phyloP scores from a whole-genome alignment of 2,329 filamentous ascomycete genomes.

The Colletotrichum neosansevieriae region DNA sequence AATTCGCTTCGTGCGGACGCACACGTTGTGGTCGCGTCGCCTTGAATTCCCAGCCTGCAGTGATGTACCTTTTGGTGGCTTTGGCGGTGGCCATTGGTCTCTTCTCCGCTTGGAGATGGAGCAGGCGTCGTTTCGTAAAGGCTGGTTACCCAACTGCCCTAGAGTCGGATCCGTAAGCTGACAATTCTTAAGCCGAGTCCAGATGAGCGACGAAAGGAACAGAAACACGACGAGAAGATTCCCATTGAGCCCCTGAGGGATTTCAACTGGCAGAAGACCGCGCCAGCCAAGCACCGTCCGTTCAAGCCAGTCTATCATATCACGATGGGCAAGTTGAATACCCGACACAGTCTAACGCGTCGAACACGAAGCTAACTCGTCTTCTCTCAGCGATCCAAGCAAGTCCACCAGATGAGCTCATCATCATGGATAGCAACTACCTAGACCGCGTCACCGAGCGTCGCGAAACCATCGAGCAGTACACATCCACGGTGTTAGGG shows the following conservation, averaged over 20 bases:
- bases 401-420: constrained; percentile 61
- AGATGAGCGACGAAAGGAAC: neutral
- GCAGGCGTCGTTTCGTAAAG: neutral
- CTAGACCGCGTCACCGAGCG: constrained; percentile 56
- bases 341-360: neutral
- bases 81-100: constrained; percentile 20
- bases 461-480: constrained; percentile 51
- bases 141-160: neutral
- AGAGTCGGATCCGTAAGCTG: neutral
- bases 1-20: too few species aligned
- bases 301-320: constrained; percentile 67
- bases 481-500: constrained; percentile 57
- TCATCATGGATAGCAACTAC: constrained; percentile 66
- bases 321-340: constrained; percentile 60
- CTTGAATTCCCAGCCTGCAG: too few species aligned
- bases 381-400: constrained; percentile 54
- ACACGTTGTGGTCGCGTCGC: too few species aligned
- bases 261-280: constrained; percentile 55
- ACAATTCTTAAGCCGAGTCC: neutral
- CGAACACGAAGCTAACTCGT: neutral
- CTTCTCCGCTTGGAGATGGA: constrained; percentile 22
- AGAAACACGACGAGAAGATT: neutral
- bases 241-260: constrained; percentile 45
- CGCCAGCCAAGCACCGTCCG: constrained; percentile 57
- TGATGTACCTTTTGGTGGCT: constrained; percentile 18